These are phyloP conservation scores for Amauroascus niger DNA, from an alignment of 2,329 filamentous ascomycete species.

Conservation along the genomic window DNA sequence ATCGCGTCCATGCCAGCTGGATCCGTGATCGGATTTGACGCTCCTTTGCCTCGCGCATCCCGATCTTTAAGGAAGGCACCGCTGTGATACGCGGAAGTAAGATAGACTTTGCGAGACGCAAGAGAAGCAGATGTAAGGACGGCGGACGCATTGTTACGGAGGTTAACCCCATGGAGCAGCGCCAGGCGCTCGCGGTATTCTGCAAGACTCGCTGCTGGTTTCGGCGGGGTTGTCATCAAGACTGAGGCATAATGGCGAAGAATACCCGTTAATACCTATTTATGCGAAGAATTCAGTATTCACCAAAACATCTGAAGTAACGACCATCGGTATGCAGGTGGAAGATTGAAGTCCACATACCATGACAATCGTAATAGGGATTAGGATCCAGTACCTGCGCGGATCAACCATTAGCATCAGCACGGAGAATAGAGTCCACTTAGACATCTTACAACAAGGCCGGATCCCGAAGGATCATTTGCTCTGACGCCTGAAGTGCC, in stretches of 20 bases:
- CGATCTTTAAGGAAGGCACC: slow-evolving; percentile 86
- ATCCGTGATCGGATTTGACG: slow-evolving; percentile 89
- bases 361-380: slow-evolving; percentile 97
- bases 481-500: slow-evolving; percentile 67
- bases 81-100: slow-evolving; percentile 71
- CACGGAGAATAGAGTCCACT: not conserved
- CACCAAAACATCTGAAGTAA: not conserved
- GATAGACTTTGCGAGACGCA: slow-evolving; percentile 65
- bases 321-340: not conserved
- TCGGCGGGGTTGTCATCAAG: slow-evolving; percentile 76
- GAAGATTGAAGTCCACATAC: slow-evolving; percentile 36
- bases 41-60: slow-evolving; percentile 72
- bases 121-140: slow-evolving; percentile 72
- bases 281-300: not conserved
- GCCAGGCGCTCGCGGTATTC: slow-evolving; percentile 69
- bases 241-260: slow-evolving; percentile 92
- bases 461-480: slow-evolving; percentile 97
- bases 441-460: slow-evolving; percentile 70
- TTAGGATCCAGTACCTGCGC: slow-evolving; percentile 91
- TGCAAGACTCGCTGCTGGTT: slow-evolving; percentile 56
- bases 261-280: slow-evolving; percentile 77
- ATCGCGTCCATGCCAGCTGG: slow-evolving; percentile 97
- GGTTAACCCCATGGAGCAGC: slow-evolving; percentile 71
- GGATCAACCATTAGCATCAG: not conserved
- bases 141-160: slow-evolving; percentile 73